A percentile compares a stretch with the other conserved stretches of the same genome.
These are phyloP conservation scores for Xylariales sp. DNA, from an alignment of 2,329 filamentous ascomycete species.

Conservation along the genomic window DNA sequence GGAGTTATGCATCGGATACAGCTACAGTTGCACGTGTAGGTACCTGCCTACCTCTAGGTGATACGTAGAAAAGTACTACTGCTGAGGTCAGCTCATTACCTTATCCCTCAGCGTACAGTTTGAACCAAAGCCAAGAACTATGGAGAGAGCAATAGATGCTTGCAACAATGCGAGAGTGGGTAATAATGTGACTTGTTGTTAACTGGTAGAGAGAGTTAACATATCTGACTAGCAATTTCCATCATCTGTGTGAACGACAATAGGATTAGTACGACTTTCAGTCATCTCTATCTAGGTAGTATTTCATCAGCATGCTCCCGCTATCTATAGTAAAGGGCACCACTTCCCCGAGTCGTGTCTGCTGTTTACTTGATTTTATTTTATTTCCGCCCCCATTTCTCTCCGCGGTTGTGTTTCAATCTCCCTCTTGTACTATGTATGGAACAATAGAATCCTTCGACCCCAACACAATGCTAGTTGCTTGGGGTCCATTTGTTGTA, in stretches of 20 bases:
- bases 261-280: constrained; percentile 6
- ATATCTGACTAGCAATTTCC: background rate
- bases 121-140: background rate
- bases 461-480: constrained; percentile 33
- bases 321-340: constrained; percentile 8
- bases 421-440: constrained; percentile 1
- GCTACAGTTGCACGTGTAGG: background rate
- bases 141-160: background rate
- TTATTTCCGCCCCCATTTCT: too few relatives aligned
- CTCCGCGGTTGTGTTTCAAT: background rate
- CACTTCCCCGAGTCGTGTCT: constrained; percentile 4
- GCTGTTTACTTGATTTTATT: background rate
- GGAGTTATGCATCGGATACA: background rate
- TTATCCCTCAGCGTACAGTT: background rate
- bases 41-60: too few relatives aligned
- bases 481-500: too few relatives aligned
- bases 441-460: constrained; percentile 39
- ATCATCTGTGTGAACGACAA: constrained; percentile 12
- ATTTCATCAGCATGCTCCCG: constrained; percentile 6
- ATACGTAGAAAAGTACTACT: too few relatives aligned
- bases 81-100: constrained; percentile 5
- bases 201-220: background rate
- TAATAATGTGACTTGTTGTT: background rate
- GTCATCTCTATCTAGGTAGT: background rate
- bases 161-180: background rate